phyloP scores from a whole-genome alignment of 2,329 filamentous ascomycete species.

The Fusarium musae region DNA sequence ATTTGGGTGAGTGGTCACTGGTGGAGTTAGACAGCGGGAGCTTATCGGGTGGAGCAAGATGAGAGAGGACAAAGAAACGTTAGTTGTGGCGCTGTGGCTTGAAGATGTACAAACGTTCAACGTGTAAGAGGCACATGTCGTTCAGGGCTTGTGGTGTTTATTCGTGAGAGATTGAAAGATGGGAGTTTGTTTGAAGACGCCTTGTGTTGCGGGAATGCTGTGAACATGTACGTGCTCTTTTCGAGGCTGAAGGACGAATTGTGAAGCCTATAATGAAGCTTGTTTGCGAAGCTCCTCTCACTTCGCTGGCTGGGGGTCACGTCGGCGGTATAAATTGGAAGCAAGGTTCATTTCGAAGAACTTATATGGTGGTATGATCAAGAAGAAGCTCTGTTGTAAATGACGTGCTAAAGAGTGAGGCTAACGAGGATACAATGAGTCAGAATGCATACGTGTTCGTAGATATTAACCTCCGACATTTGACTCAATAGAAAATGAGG shows the following conservation, averaged over 20 bases:
- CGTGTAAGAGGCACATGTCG: background rate
- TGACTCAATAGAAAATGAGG: background rate
- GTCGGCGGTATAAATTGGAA: background rate
- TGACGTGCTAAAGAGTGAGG: background rate
- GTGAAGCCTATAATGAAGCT: background rate
- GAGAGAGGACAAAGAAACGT: background rate
- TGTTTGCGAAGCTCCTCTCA: background rate
- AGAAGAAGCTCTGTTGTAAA: background rate
- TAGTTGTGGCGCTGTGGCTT: slow-evolving; percentile 30
- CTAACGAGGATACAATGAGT: background rate
- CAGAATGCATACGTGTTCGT: background rate
- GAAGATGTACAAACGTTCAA: background rate
- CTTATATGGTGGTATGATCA: background rate
- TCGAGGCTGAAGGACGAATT: no score
- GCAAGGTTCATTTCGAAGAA: no score
- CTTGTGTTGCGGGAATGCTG: background rate
- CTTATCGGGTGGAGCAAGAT: slow-evolving; percentile 25
- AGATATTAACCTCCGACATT: background rate
- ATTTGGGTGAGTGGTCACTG: slow-evolving; percentile 3
- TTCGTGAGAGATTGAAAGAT: background rate
- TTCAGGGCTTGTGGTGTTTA: background rate
- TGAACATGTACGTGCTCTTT: background rate
- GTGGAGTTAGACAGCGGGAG: slow-evolving; percentile 36
- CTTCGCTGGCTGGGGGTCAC: background rate
- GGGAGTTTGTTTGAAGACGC: background rate